These are phyloP conservation scores for Oxytropis ochrocephala DNA, from an alignment of 306 rosid species.

Conservation along the genomic window DNA sequence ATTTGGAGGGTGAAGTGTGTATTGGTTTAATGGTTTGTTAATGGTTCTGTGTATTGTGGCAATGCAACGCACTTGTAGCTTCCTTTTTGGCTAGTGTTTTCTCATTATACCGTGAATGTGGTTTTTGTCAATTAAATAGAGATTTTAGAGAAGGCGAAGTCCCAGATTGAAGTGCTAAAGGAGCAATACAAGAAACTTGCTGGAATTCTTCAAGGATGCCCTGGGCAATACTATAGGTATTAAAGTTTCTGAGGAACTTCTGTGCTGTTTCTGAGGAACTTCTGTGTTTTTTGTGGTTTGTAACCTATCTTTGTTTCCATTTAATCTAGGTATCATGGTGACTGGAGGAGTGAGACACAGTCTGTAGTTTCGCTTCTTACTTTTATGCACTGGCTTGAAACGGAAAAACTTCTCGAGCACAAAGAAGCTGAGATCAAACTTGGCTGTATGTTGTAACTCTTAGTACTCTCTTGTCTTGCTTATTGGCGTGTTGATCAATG, in stretches of 20 bases:
- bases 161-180: conserved; percentile 62
- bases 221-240: conserved; percentile 71
- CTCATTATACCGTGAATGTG: not conserved
- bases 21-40: not conserved
- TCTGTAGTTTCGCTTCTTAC: conserved; percentile 75
- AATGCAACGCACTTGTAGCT: not conserved
- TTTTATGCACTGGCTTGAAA: conserved; percentile 90
- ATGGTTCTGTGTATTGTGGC: not conserved
- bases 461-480: not conserved
- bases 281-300: conserved; percentile 10
- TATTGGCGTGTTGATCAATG: not conserved
- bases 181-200: conserved; percentile 69
- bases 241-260: not conserved
- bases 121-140: conserved; percentile 27
- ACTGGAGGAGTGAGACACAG: conserved; percentile 93
- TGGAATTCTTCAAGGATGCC: conserved; percentile 49
- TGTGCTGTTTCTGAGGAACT: not conserved
- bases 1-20: not conserved
- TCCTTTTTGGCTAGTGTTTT: not conserved
- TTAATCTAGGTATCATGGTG: conserved; percentile 71
- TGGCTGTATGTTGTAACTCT: conserved; percentile 56
- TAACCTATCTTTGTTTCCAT: not conserved
- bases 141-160: conserved; percentile 71
- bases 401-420: conserved; percentile 74
- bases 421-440: conserved; percentile 69